Base-by-base conservation (phyloP, 1,139 yeast genomes). In the Pichia terricola region DNA sequence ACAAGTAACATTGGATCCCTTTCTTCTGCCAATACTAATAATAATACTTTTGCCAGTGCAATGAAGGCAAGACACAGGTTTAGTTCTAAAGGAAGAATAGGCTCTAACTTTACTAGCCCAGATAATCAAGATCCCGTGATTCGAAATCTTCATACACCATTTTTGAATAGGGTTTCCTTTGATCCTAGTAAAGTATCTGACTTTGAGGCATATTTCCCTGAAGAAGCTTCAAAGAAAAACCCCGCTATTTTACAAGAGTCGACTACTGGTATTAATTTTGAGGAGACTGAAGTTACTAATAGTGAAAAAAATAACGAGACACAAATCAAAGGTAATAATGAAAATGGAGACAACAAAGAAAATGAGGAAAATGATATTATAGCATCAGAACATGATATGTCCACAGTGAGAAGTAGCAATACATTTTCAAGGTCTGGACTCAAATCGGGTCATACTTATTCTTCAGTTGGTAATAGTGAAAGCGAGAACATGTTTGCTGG, bases 361-460 rank as follows among this genome's bases (percentile, higher is more conserved):
- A 33, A 11, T 9, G 30, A 37, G 6, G 5, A 7, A 6, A 37
- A 26, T 37, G 45, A 44, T 8, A 37, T 39, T 4, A 33, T 38
- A 5, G 40, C 39, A 11, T 26, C 32, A 16, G 47, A 46, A 28
- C 45, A 50, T 42, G 58, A 55, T 40, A 45, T 49, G 22, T 47
- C 49, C 3, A 49, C 54, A 4, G 46, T 44, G 36, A 55, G 53
- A 30, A 54, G 53, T 34, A 47, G 50, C 10, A 43, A 46, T 27
- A 55, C 59, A 2, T 53, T 49, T 43, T 57, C 60, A 8, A 50
- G 47, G 31, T 53, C 53, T 4, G 54, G 52, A 9, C 56, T 57
- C 5, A 57, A 52, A 45, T 54, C 60, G 5, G 52, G 46, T 3
- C 55, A 58, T 37, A 56, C 62, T 3, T 52, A 50, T 34, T 54